Base-by-base conservation (phyloP, 2,329 filamentous ascomycete genomes). In the Microthyrium microscopicum region DNA sequence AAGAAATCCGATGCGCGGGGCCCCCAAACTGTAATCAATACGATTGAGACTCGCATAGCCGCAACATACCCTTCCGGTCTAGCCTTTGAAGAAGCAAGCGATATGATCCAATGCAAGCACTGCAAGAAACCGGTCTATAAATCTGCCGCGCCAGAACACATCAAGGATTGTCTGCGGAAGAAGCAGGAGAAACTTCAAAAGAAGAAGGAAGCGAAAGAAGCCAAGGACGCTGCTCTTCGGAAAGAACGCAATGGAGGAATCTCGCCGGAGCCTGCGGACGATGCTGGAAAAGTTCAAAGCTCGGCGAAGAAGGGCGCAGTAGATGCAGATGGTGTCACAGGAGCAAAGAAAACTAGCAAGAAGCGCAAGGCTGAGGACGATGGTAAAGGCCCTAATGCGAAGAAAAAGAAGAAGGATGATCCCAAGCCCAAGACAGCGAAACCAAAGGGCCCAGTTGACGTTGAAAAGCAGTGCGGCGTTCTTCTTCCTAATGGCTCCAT, bases 1-100 rank as follows among this genome's bases (percentile, higher is more conserved):
- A 79, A 98, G 89, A 0, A 94, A 98, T 62, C 89, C 89, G 36
- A 98, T 98, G 61, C 89, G 89, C 51, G 98, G 98, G 71, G 91
- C 98, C 55, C 94, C 83, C 39, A 94, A 85, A 68, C 70, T 98
- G 40, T 58, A 28, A 51, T 66, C 20, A 66, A 62, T 45, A 68
- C 72, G 34, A 68, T 93, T 33, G 81, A 91, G 46, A 75, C 84
- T 39, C 70, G 64, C 40, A 73, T 80, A 11, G 70, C 79, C 44
- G 73, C 82, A 39, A 79, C 79, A 4, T 94, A 94, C 53, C 66
- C 73, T 4, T 85, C 77, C 29, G 82, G 83, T 40, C 73, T 77
- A 37, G 83, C 84, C 0, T 67, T 92, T 43, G 76, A 84, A 45
- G 85, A 93, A 48, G 66, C 64, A 36, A 70, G 79, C 8, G 82